Evolutionary conservation across 139 green algal species (phyloP).

Genomic region (Ettlia oleoabundans): DNA sequence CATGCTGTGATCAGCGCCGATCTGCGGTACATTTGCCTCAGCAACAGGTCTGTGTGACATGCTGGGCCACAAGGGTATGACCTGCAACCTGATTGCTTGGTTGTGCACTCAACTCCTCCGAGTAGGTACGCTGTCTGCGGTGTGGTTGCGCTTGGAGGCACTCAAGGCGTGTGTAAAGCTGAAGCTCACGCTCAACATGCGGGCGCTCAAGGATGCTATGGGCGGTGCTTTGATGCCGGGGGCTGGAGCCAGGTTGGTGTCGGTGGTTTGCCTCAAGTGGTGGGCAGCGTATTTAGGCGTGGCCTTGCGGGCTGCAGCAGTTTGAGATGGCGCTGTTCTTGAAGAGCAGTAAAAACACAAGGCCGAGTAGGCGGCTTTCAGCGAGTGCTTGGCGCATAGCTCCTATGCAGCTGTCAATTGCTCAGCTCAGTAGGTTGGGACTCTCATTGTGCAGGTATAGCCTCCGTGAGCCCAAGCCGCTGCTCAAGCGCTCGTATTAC

Average conservation of each 20-base stretch:
- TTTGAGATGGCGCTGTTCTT: neutral
- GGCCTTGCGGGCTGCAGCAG: neutral
- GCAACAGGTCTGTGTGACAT: neutral
- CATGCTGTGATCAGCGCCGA: neutral
- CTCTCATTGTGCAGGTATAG: constrained; percentile 10
- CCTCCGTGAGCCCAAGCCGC: constrained; percentile 20
- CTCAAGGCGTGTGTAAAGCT: constrained; percentile 21
- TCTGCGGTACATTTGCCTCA: neutral
- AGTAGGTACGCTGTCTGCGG: constrained; percentile 31
- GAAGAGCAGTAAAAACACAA: neutral
- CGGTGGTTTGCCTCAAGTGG: neutral
- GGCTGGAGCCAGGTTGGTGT: neutral
- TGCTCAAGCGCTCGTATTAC: constrained; percentile 10
- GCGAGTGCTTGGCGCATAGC: neutral
- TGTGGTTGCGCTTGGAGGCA: constrained; percentile 45
- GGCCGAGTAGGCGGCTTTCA: neutral
- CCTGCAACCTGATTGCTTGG: neutral
- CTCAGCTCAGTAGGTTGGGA: no score
- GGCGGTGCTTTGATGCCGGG: neutral
- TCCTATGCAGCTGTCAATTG: no score
- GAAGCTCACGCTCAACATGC: constrained; percentile 31
- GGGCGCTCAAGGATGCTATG: constrained; percentile 6
- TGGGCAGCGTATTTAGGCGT: neutral
- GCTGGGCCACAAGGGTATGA: neutral
- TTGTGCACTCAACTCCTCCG: neutral